These are phyloP conservation scores for Penstemon newberryi DNA, from an alignment of 257 asterid species.

Conservation along the genomic window DNA sequence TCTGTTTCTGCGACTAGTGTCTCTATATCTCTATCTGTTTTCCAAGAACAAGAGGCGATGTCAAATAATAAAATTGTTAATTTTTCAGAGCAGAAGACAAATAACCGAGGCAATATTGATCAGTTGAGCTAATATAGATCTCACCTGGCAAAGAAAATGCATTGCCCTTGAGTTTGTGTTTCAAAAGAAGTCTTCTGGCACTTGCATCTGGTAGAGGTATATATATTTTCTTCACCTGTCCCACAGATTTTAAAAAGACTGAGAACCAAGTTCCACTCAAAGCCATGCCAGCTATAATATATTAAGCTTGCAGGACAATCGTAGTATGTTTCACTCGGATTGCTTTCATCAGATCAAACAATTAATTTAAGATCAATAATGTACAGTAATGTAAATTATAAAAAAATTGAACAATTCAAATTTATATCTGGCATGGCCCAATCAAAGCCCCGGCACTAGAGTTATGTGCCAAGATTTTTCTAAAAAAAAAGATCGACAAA, in stretches of 20 bases:
- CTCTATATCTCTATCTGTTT: conserved; percentile 81
- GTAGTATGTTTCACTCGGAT: conserved; percentile 9
- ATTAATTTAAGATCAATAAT: conserved; percentile 4
- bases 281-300: conserved; percentile 6
- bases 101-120: conserved; percentile 3
- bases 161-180: conserved; percentile 85
- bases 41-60: conserved; percentile 29
- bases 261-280: conserved; percentile 9
- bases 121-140: conserved; percentile 27
- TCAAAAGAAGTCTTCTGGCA: conserved; percentile 78
- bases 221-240: conserved; percentile 94
- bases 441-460: too few relatives aligned
- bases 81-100: conserved; percentile 9
- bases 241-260: conserved; percentile 16
- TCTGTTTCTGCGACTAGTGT: conserved; percentile 76
- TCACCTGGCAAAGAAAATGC: conserved; percentile 89
- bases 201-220: conserved; percentile 90
- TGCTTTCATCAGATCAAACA: conserved; percentile 18
- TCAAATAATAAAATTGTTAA: conserved; percentile 24
- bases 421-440: background rate
- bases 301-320: conserved; percentile 10
- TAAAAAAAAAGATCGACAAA: too few relatives aligned
- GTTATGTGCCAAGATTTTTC: too few relatives aligned
- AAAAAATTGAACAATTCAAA: conserved; percentile 1
- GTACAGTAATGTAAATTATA: background rate